A percentile compares a stretch with the other conserved stretches of the same genome.
Conservation (phyloP, 345 rosid species). For the Carallia pectinifolia region DNA sequence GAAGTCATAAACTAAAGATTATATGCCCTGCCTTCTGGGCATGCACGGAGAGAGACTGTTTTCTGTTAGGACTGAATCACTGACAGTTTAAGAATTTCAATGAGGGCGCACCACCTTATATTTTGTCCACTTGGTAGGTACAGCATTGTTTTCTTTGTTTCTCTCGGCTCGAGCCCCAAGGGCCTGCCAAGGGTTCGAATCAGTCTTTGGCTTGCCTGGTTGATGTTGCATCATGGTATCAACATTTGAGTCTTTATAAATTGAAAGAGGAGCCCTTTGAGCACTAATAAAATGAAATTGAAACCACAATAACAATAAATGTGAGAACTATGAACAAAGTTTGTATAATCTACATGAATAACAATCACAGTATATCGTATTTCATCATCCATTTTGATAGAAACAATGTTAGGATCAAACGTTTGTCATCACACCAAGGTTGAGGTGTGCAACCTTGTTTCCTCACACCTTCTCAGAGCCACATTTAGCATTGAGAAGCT, state of each 20-base stretch:
- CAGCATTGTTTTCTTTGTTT: constrained; percentile 83
- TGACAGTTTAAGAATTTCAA: not conserved
- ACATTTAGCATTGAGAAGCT: too few species aligned
- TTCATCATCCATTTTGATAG: too few species aligned
- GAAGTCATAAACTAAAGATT: constrained; percentile 10
- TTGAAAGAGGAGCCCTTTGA: constrained; percentile 46
- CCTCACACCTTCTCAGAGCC: too few species aligned
- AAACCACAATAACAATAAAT: not conserved
- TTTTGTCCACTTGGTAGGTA: constrained; percentile 73
- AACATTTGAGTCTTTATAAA: constrained; percentile 55
- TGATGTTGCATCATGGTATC: constrained; percentile 34
- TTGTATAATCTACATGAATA: not conserved
- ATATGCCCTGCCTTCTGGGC: not conserved
- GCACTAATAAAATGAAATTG: constrained; percentile 35
- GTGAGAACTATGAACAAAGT: not conserved
- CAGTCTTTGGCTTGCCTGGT: constrained; percentile 45
- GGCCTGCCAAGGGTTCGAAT: constrained; percentile 51
- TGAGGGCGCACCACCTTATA: constrained; percentile 68
- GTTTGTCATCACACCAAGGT: too few species aligned
- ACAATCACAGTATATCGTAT: not conserved
- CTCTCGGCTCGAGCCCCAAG: constrained; percentile 78
- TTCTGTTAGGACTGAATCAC: not conserved
- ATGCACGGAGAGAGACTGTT: constrained; percentile 2
- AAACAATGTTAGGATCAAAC: too few species aligned
- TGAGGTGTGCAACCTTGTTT: too few species aligned